A percentile compares a stretch with the other conserved stretches of the same genome.
Evolutionary conservation across 2,329 filamentous ascomycete species (phyloP).

Genomic region (Ophiostoma pallidulum): DNA sequence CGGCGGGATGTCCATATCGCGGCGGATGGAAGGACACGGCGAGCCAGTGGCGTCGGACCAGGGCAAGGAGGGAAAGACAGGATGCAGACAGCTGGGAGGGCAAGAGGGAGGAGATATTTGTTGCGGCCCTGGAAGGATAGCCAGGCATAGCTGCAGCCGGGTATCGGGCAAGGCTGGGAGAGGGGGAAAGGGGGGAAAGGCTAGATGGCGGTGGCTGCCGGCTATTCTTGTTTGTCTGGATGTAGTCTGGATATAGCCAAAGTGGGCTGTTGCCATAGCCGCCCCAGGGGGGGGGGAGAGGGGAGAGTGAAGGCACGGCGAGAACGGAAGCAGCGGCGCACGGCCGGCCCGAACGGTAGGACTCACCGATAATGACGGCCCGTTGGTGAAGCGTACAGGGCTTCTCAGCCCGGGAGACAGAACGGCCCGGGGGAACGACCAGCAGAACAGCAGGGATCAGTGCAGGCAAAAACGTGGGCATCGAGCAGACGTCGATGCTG

Average conservation of each 20-base stretch:
- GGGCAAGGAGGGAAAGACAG: background rate
- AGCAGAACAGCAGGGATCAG: too few relatives aligned
- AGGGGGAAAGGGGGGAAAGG: background rate
- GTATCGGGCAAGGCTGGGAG: background rate
- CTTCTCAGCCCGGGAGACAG: too few relatives aligned
- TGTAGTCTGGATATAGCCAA: slow-evolving; percentile 5
- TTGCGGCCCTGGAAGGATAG: too few relatives aligned
- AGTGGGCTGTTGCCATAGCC: background rate
- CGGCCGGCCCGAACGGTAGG: too few relatives aligned
- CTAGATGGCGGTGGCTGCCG: background rate
- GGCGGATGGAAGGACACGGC: background rate
- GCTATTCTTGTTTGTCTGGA: slow-evolving; percentile 5
- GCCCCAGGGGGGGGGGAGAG: background rate
- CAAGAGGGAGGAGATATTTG: too few relatives aligned
- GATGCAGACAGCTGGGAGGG: background rate
- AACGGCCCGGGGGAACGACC: too few relatives aligned
- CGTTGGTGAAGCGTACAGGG: too few relatives aligned
- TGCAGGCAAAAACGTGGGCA: too few relatives aligned
- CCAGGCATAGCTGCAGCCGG: too few relatives aligned
- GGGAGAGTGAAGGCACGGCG: background rate
- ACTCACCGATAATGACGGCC: too few relatives aligned
- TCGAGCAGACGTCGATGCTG: too few relatives aligned
- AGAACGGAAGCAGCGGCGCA: background rate
- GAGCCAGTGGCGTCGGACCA: background rate
- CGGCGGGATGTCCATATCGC: background rate